A percentile compares a stretch with the other conserved stretches of the same genome.
Conservation (phyloP, 2,329 filamentous ascomycete genomes). For the Fusarium armeniacum region DNA sequence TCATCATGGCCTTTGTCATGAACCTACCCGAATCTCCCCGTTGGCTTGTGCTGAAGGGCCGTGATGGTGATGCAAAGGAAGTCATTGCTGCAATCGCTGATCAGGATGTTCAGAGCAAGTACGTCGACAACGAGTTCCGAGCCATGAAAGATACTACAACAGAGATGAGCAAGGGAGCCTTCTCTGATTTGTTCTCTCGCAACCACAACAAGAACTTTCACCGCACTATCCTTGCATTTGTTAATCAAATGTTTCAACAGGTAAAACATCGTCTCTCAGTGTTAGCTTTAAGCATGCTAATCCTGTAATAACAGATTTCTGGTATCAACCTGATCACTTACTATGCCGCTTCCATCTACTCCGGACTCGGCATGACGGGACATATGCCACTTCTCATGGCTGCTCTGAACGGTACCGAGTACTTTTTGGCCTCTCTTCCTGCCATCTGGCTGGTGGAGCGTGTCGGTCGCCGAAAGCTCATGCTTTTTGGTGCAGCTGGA, state of each 20-base stretch:
- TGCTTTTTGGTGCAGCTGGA: constrained; percentile 76
- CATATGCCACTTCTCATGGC: constrained; percentile 71
- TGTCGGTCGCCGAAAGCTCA: constrained; percentile 76
- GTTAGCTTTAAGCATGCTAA: background rate
- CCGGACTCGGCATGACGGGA: constrained; percentile 65
- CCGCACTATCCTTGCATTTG: constrained; percentile 71
- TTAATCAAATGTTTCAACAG: constrained; percentile 74
- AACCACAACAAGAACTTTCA: constrained; percentile 70
- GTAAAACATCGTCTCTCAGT: background rate
- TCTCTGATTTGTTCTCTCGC: constrained; percentile 69
- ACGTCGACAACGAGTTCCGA: constrained; percentile 69
- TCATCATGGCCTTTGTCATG: constrained; percentile 68
- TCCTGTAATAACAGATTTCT: constrained; percentile 56
- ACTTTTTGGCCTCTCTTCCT: constrained; percentile 74
- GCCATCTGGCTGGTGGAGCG: constrained; percentile 74
- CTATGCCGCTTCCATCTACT: constrained; percentile 72
- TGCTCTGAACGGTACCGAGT: constrained; percentile 60
- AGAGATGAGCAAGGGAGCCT: constrained; percentile 74
- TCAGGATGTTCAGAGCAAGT: constrained; percentile 68
- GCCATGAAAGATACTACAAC: constrained; percentile 76
- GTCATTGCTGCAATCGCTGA: constrained; percentile 68
- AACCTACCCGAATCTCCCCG: constrained; percentile 68
- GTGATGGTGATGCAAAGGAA: constrained; percentile 62
- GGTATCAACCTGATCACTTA: constrained; percentile 74
- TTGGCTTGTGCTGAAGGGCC: constrained; percentile 62